A percentile compares a stretch with the other conserved stretches of the same genome.
phyloP scores from a whole-genome alignment of 441 rosid genomes.

The Oxalis stricta region DNA sequence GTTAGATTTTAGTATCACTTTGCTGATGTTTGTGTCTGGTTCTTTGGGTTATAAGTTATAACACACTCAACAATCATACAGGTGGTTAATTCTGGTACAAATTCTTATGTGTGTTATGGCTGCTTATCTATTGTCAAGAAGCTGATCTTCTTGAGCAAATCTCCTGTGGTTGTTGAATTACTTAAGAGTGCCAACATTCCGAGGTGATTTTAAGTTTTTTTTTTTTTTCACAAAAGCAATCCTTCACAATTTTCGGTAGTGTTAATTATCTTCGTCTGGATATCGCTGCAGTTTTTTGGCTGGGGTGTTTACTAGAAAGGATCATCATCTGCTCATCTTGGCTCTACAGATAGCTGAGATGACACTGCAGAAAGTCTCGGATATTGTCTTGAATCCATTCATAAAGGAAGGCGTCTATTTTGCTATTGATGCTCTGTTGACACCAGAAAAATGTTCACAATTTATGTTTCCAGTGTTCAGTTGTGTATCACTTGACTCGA shows the following conservation, averaged over 20 bases:
- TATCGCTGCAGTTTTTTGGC: slow-evolving; percentile 69
- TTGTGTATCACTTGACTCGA: slow-evolving; percentile 33
- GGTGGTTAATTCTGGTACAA: slow-evolving; percentile 93
- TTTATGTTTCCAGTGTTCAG: slow-evolving; percentile 28
- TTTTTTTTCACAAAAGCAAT: slow-evolving; percentile 3
- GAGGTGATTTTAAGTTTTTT: slow-evolving; percentile 40
- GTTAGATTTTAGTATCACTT: slow-evolving; percentile 25
- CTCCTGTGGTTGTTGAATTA: slow-evolving; percentile 55
- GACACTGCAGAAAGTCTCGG: slow-evolving; percentile 58
- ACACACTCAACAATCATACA: slow-evolving; percentile 17
- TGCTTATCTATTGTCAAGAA: slow-evolving; percentile 68
- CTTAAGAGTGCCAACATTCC: slow-evolving; percentile 60
- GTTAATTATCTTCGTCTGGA: slow-evolving; percentile 6
- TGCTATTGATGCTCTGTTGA: slow-evolving; percentile 54
- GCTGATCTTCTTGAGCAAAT: slow-evolving; percentile 47
- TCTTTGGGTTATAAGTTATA: slow-evolving; percentile 8
- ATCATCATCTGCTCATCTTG: slow-evolving; percentile 63
- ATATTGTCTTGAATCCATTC: slow-evolving; percentile 51
- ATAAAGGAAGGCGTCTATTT: slow-evolving; percentile 84
- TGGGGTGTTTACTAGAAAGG: slow-evolving; percentile 78
- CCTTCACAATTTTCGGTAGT: slow-evolving; percentile 2
- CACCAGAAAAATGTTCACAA: slow-evolving; percentile 45
- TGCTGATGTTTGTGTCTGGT: slow-evolving; percentile 3
- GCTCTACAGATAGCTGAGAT: slow-evolving; percentile 67
- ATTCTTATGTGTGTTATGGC: slow-evolving; percentile 58